Base-by-base conservation (phyloP, 2,329 filamentous ascomycete genomes). In the Nemania abortiva region DNA sequence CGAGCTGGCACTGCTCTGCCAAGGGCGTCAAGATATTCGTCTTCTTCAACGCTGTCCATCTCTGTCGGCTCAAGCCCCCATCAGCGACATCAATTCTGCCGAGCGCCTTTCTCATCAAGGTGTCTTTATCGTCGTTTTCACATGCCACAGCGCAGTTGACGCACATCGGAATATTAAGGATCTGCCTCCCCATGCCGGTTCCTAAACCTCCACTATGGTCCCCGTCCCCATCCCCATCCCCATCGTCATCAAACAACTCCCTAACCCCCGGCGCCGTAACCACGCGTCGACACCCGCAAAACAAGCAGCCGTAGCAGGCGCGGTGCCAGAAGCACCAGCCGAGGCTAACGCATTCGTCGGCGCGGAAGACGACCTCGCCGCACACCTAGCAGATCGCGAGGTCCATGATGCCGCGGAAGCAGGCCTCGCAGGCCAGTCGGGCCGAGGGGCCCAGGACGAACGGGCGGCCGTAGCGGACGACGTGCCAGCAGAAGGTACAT, bases 251-350 rank as follows among this genome's bases (percentile, higher is more conserved):
- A 63, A 78, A 84, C 70, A 85, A 70, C 7, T 82, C 79, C 59
- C 69, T 67, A 0, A 84, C 68, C 2, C 70, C 73, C 22, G 81
- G 73, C 1, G 80, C 83, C 22, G 73, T 74, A 24, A 80, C 79
- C 2, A 84, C 75, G 13, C 78, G 71, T 68, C 78, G 80, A 65
- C 77, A 82, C 20, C 86, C 85, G 66, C 81, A 89, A 47, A 88
- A 77, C 69, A 89, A 74, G 74, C 86, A 89, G 18, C 87, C 86
- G 75, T 87, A 89, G 75, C 86, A 89, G 0, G 77, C 80, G 47
- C 81, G 80, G 73, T 89, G 87, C 87, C 86, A 89, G 74, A 89
- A 89, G 73, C 86, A 88, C 87, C 84, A 89, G 0, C 86, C 86
- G n/a, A 89, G 80, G 71, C 86, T 88, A 49, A 89, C 84, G 70